Conservation (phyloP, 495 filamentous ascomycete genomes). For the Amorphotheca resinae region DNA sequence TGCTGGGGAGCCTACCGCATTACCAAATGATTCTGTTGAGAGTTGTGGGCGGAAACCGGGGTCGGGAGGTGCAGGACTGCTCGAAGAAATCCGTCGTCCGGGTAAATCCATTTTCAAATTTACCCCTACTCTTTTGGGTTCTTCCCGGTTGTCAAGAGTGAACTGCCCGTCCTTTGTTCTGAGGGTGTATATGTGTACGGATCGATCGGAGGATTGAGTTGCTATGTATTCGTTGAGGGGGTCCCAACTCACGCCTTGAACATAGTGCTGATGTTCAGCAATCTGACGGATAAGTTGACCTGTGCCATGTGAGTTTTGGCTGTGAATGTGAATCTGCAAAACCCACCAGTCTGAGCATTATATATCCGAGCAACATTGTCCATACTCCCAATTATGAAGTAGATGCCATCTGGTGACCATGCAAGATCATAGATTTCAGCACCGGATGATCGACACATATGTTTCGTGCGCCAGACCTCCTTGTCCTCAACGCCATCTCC, state of each 20-base stretch:
- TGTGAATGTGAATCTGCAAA: not conserved
- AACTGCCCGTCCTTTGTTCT: constrained; percentile 96
- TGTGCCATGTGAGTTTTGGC: constrained; percentile 25
- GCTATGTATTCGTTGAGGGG: constrained; percentile 96
- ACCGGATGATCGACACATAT: constrained; percentile 88
- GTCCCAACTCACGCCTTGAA: constrained; percentile 98
- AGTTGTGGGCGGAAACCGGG: constrained; percentile 45
- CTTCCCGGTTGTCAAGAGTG: constrained; percentile 45
- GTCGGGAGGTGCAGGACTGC: constrained; percentile 87
- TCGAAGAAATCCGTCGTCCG: constrained; percentile 74
- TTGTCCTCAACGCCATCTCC: constrained; percentile 84
- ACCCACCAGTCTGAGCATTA: constrained; percentile 80
- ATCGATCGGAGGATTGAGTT: constrained; percentile 95
- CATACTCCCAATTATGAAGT: constrained; percentile 98
- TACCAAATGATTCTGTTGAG: constrained; percentile 39
- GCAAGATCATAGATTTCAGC: constrained; percentile 96
- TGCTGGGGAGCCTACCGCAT: constrained; percentile 64
- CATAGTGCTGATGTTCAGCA: constrained; percentile 97
- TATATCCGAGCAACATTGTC: constrained; percentile 97
- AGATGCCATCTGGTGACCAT: constrained; percentile 92
- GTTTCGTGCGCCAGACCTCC: constrained; percentile 91
- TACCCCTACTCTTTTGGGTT: constrained; percentile 35
- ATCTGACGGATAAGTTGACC: constrained; percentile 90
- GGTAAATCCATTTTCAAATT: constrained; percentile 83
- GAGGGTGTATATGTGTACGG: constrained; percentile 91